Base-by-base conservation (phyloP, 179 eudicot genomes). In the Kewa caespitosa region DNA sequence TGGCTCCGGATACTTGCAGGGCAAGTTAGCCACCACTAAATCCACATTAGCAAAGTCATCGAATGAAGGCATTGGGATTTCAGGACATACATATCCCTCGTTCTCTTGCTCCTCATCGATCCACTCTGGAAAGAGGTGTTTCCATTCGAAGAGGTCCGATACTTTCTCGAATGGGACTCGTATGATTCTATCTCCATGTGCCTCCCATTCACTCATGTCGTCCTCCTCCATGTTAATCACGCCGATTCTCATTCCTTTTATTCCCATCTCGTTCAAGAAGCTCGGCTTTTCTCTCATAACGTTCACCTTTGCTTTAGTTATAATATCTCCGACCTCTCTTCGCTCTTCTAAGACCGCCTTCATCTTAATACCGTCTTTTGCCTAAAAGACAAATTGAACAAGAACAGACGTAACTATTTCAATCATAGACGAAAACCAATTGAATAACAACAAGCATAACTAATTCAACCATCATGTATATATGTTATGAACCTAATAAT, bases 71-170 rank as follows among this genome's bases (percentile, higher is more conserved):
- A 91, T 90, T 1, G 97, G 99, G 12, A 95, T 87, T 69, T 93
- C 91, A 11, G 99, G 99, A 75, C 99, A 95, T 8, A 70, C 18
- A 43, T 81, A 81, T 2, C 89, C 87, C 31, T 94, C 94, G 14
- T 81, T 83, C 65, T 95, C 98, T 74, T 95, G 88, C 23, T 95
- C 99, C 79, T 95, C 99, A 22, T 95, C 99, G 3, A 95, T 89
- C 98, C 97, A 91, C 72, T 93, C 99, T 0, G 99, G 99, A 72
- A 93, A 95, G 41, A 95, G 81, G 78, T 89, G 82, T 61, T 90
- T 83, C 99, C 99, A 95, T 66, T 91, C 85, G 3, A 95, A 88
- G 0, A 83, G 38, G 38, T 85, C 75, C 0, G 99, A 92, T 1
- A 90, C 97, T 50, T 42, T 83, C 25, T 93, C 89, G 59, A 85